These are phyloP conservation scores for Cryptosporidium ubiquitum DNA, from an alignment of 169 alveolate species.

Conservation along the genomic window DNA sequence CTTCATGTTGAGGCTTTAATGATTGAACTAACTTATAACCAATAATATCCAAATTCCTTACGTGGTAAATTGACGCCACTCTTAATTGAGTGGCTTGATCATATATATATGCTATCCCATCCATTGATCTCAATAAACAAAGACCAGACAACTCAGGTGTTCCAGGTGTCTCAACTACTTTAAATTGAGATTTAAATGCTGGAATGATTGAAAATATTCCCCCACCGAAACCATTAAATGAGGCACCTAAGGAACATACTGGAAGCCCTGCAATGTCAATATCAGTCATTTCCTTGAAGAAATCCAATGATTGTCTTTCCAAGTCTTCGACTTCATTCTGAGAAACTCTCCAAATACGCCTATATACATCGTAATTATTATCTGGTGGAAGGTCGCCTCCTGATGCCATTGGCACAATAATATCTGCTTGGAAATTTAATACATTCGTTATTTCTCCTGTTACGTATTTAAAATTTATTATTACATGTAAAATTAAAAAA, in stretches of 20 bases:
- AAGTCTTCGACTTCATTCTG: conserved; percentile 16
- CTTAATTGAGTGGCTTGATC: conserved; percentile 23
- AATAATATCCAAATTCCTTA: conserved; percentile 55
- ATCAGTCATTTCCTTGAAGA: conserved; percentile 32
- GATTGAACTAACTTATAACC: conserved; percentile 71
- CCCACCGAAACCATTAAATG: conserved; percentile 1
- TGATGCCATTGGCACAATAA: conserved; percentile 39
- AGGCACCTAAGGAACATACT: background rate
- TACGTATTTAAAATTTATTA: background rate
- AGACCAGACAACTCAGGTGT: background rate
- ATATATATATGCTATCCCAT: conserved; percentile 57
- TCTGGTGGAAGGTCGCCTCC: conserved; percentile 73
- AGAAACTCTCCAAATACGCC: conserved; percentile 63
- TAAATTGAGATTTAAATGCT: conserved; percentile 32
- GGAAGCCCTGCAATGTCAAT: conserved; percentile 39
- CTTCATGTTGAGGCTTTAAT: conserved; percentile 55
- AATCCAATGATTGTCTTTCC: conserved; percentile 40
- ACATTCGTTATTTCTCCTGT: conserved; percentile 23
- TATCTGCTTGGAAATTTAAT: conserved; percentile 59
- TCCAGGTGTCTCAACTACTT: background rate
- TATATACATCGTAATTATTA: conserved; percentile 51
- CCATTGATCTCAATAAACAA: conserved; percentile 47
- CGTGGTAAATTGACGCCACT: conserved; percentile 66
- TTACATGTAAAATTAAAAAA: background rate
- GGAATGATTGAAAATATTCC: conserved; percentile 28